Evolutionary conservation across 768 basidiomycete species (phyloP).

Genomic region (Tylopilus plumbeoviolaceoides): DNA sequence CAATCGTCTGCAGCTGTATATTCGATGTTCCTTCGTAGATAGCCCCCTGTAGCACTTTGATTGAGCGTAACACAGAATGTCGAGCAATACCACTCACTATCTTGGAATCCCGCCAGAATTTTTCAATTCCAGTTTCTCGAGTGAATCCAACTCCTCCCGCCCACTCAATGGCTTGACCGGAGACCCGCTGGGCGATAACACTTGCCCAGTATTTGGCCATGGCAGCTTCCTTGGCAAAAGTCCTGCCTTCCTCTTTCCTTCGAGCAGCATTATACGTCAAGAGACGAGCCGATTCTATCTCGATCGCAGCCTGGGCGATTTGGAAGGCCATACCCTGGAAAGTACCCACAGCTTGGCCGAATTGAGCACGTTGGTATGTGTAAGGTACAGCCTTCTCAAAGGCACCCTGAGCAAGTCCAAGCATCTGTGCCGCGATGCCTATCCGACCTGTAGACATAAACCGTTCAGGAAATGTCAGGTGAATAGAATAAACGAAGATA

Average conservation of each 20-base stretch:
- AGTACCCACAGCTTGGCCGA: constrained; percentile 87
- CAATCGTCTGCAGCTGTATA: constrained; percentile 95
- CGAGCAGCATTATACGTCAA: constrained; percentile 96
- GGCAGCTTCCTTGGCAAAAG: constrained; percentile 91
- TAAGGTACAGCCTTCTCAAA: constrained; percentile 96
- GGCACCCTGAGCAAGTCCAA: constrained; percentile 95
- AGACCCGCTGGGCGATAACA: constrained; percentile 82
- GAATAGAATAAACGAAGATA: not conserved
- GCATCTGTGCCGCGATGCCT: constrained; percentile 98
- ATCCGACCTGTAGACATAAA: constrained; percentile 58
- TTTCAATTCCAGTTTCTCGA: constrained; percentile 92
- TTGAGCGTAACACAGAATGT: not conserved
- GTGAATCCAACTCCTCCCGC: constrained; percentile 91
- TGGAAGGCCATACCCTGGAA: constrained; percentile 98
- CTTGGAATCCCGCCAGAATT: constrained; percentile 96
- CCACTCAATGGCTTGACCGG: constrained; percentile 94
- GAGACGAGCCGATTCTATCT: constrained; percentile 86
- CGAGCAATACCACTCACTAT: constrained; percentile 54
- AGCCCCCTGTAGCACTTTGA: constrained; percentile 53
- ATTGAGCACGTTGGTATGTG: constrained; percentile 91
- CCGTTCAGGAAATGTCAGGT: not conserved
- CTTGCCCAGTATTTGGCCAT: constrained; percentile 97
- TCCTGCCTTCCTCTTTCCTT: constrained; percentile 83
- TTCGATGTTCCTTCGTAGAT: constrained; percentile 98
- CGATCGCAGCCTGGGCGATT: constrained; percentile 83